phyloP scores from a whole-genome alignment of 495 filamentous ascomycete species.

The Podospora pseudopauciseta region DNA sequence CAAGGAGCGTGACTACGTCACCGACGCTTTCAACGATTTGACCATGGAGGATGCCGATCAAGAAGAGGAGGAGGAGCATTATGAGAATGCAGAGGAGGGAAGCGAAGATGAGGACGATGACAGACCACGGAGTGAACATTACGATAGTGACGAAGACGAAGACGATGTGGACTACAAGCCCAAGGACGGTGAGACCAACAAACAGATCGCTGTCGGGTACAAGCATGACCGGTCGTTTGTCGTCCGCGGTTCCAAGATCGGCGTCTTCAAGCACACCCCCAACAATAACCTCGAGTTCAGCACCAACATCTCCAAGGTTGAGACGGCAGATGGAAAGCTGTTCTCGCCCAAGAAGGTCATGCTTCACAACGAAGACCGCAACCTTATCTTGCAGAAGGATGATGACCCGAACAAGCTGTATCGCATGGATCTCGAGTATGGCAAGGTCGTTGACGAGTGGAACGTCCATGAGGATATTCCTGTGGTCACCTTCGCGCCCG shows the following conservation, averaged over 20 bases:
- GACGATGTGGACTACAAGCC: conserved; percentile 73
- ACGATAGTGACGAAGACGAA: conserved; percentile 87
- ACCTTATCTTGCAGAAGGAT: conserved; percentile 86
- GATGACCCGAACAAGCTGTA: conserved; percentile 88
- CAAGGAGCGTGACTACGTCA: conserved; percentile 85
- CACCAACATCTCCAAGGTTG: conserved; percentile 95
- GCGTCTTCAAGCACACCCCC: conserved; percentile 93
- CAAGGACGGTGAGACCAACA: conserved; percentile 84
- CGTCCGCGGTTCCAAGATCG: conserved; percentile 93
- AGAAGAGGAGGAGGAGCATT: conserved; percentile 61
- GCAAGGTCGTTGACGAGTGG: conserved; percentile 99
- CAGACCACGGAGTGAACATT: conserved; percentile 57
- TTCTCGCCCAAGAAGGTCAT: conserved; percentile 98
- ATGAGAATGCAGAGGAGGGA: conserved; percentile 55
- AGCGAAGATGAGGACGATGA: conserved; percentile 62
- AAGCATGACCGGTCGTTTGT: conserved; percentile 97
- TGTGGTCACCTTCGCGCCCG: conserved; percentile 84
- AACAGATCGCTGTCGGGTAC: conserved; percentile 94
- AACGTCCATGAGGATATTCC: conserved; percentile 97
- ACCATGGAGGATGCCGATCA: conserved; percentile 75
- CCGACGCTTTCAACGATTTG: conserved; percentile 93
- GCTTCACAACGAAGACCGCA: conserved; percentile 88
- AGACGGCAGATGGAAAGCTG: conserved; percentile 78
- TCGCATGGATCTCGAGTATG: conserved; percentile 96
- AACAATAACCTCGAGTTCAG: conserved; percentile 93